Base-by-base conservation (phyloP, 2,329 filamentous ascomycete species). In the Parasarocladium wereldwijsianum region DNA sequence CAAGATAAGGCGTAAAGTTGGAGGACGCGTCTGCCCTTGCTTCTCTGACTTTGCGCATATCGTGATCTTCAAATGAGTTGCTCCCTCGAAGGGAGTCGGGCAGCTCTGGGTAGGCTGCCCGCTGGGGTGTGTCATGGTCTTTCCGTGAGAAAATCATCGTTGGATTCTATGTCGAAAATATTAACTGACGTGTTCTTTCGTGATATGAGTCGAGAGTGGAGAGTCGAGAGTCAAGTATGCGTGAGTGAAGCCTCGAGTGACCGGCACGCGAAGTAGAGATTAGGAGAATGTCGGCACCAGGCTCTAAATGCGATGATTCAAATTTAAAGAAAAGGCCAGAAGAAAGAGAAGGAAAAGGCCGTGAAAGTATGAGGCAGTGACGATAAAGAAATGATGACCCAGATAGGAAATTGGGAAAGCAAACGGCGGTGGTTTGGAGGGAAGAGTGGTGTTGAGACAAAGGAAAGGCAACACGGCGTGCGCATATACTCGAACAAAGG, bases 1-100 rank as follows among this genome's bases (percentile, higher is more conserved):
- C 85, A 38, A 98, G 79, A 53, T 96, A 96, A 37, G 90, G 87
- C 39, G 85, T 94, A 47, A 80, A 67, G 48, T 71, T 71, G 50
- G 70, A 70, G 52, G 72, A 67, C 38, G 79, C 75, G 50, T 64
- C 64, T 50, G 67, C 44, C 29, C 46, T 46, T 31, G 46, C 42
- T 31, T 49, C 40, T 27, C 48, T 45, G 12, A 44, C 37, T 33
- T 45, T 49, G 25, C 40, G 42, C 35, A 49, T 39, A 30, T 49
- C 46, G 32, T 44, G 38, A 36, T 51, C 46, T 35, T 55, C 49
- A 39, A 57, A 41, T 12, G 56, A 52, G n/a, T 12, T 16, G 31
- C 54, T 45, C 33, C 50, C 41, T 18, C 43, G 47, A 26, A 60
- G 45, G 35, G 54, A 51, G 33, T 45, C 38, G 34, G 56, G 56